Conservation (phyloP, 495 filamentous ascomycete genomes). For the Penicillium lagena region DNA sequence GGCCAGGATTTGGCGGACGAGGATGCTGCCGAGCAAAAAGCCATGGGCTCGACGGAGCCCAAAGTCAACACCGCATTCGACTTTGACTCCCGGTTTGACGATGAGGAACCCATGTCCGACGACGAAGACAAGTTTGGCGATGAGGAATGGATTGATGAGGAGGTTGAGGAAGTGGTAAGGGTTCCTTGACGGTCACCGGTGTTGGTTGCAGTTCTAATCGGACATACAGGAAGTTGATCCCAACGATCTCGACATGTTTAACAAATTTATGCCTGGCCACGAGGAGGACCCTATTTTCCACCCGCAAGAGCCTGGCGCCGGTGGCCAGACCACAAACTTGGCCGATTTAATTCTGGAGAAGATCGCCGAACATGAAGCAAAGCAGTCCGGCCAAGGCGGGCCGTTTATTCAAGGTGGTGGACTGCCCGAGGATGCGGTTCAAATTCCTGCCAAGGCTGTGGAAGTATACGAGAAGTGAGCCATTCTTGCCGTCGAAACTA, state of each 20-base stretch:
- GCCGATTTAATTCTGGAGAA: slow-evolving; percentile 89
- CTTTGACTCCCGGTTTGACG: slow-evolving; percentile 54
- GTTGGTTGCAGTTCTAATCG: slow-evolving; percentile 8
- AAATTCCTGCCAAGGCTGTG: slow-evolving; percentile 83
- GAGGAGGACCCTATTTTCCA: slow-evolving; percentile 44
- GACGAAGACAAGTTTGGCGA: slow-evolving; percentile 52
- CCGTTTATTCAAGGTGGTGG: slow-evolving; percentile 42
- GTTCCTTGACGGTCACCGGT: neutral
- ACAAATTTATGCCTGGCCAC: slow-evolving; percentile 71
- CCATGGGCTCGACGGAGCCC: slow-evolving; percentile 13
- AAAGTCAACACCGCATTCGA: slow-evolving; percentile 56
- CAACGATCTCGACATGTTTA: slow-evolving; percentile 83
- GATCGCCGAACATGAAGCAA: slow-evolving; percentile 87
- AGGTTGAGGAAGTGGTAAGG: slow-evolving; percentile 67
- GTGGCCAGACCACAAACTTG: slow-evolving; percentile 64
- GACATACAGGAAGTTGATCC: slow-evolving; percentile 67
- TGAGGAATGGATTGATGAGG: slow-evolving; percentile 55
- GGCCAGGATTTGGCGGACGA: slow-evolving; percentile 79
- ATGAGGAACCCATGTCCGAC: slow-evolving; percentile 46
- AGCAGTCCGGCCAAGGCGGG: slow-evolving; percentile 35
- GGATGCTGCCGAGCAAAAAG: slow-evolving; percentile 47
- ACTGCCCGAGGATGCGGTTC: slow-evolving; percentile 67
- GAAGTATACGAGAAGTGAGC: slow-evolving; percentile 88
- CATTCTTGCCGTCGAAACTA: neutral
- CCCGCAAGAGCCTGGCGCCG: slow-evolving; percentile 37